Conservation (phyloP, 352 stramenopile species). For the Aphanomyces stellatus region DNA sequence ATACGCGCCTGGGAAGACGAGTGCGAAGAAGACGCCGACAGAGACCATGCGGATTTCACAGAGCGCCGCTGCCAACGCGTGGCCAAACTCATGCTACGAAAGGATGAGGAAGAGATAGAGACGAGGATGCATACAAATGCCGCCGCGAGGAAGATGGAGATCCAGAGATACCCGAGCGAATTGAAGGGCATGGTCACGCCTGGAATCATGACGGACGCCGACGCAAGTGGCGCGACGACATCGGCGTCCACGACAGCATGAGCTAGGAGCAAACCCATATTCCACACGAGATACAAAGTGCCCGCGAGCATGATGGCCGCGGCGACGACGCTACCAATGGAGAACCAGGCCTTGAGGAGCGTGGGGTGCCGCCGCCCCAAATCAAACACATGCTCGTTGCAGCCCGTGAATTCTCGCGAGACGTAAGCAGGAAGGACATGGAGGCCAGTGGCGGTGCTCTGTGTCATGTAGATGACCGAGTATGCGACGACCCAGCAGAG, state of each 20-base stretch:
- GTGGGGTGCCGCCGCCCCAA: constrained; percentile 6
- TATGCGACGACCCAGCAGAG: constrained; percentile 6
- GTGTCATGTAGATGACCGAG: not conserved
- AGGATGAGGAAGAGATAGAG: not conserved
- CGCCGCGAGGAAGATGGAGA: constrained; percentile 10
- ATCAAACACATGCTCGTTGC: constrained; percentile 12
- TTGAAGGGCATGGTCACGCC: constrained; percentile 17
- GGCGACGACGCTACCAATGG: constrained; percentile 4
- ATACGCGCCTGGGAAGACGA: constrained; percentile 18
- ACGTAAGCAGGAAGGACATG: constrained; percentile 7
- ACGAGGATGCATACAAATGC: constrained; percentile 5
- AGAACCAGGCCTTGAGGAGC: constrained; percentile 14
- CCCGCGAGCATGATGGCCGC: not conserved
- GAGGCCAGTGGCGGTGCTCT: not conserved
- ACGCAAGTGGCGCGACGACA: constrained; percentile 6
- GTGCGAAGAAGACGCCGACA: constrained; percentile 17
- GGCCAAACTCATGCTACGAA: constrained; percentile 20
- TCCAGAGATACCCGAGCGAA: constrained; percentile 12
- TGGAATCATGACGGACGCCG: constrained; percentile 15
- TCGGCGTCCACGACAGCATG: not conserved
- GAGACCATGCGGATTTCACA: constrained; percentile 19
- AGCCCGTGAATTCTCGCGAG: constrained; percentile 1
- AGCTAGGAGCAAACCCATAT: not conserved
- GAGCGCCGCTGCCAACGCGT: constrained; percentile 14
- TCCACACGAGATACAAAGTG: constrained; percentile 15